A percentile compares a stretch with the other conserved stretches of the same genome.
Conservation (phyloP, 2,329 filamentous ascomycete species). For the Alternaria sp. region DNA sequence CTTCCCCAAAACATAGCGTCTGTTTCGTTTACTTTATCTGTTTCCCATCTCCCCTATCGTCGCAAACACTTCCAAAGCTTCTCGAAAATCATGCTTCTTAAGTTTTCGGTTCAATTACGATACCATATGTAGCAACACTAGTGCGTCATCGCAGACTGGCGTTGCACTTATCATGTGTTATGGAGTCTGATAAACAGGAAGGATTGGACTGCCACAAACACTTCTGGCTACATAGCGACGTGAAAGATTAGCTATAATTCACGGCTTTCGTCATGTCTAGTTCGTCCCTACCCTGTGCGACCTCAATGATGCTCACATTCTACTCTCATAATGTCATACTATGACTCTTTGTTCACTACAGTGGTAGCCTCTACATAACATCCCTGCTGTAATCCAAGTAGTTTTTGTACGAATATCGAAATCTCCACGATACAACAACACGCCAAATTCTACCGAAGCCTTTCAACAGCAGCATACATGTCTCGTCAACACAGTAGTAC, state of each 20-base stretch:
- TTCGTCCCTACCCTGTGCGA: background rate
- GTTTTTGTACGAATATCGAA: background rate
- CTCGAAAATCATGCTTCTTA: no score
- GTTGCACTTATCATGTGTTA: accelerated
- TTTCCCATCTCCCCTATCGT: no score
- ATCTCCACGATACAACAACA: background rate
- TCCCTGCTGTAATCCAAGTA: background rate
- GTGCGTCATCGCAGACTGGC: no score
- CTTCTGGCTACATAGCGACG: no score
- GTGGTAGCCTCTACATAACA: background rate
- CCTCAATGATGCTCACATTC: background rate
- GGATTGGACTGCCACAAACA: accelerated
- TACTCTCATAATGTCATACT: background rate
- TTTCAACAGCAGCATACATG: background rate
- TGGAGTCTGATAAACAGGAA: no score
- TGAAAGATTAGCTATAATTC: background rate
- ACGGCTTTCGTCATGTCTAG: background rate
- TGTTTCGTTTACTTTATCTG: no score
- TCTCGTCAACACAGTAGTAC: background rate
- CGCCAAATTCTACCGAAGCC: background rate
- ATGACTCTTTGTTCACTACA: background rate
- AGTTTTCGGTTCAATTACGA: no score
- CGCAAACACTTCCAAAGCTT: no score
- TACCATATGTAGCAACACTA: no score
- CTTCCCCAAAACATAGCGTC: no score